Conservation (phyloP, 2,329 filamentous ascomycete species). For the Elsinoe batatas region DNA sequence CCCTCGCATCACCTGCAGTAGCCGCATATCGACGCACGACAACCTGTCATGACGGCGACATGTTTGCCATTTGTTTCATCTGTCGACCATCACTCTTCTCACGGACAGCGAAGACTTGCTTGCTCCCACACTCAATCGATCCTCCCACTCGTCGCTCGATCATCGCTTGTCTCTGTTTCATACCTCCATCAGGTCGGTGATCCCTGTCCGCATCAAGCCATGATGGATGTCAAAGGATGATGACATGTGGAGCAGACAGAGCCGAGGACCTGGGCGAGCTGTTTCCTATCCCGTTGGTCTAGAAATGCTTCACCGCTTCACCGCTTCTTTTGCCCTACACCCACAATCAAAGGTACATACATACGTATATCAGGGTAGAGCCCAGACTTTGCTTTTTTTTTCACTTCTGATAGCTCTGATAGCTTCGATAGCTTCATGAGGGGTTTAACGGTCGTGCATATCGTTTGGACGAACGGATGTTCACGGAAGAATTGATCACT, state of each 20-base stretch:
- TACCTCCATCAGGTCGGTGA: not conserved
- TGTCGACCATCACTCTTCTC: not conserved
- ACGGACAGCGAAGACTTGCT: not conserved
- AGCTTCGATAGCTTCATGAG: not conserved
- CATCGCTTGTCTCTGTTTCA: not conserved
- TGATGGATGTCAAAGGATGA: not conserved
- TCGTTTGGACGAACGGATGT: not conserved
- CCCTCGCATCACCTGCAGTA: not conserved
- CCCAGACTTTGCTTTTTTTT: conserved; percentile 1
- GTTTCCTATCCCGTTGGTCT: not conserved
- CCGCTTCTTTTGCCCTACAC: not conserved
- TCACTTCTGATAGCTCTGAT: not conserved
- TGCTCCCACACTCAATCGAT: not conserved
- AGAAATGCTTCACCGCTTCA: conserved; percentile 6
- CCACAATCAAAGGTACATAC: not conserved
- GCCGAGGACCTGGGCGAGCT: conserved; percentile 8
- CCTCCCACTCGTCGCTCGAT: not conserved
- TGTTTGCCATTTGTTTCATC: conserved; percentile 1
- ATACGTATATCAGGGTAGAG: not conserved
- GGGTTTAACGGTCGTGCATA: not conserved
- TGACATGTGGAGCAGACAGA: conserved; percentile 1
- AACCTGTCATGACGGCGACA: conserved; percentile 2
- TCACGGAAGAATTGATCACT: conserved; percentile 1
- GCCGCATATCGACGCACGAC: not conserved
- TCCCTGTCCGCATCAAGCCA: not conserved